Evolutionary conservation across 2,329 filamentous ascomycete species (phyloP).

Genomic region (Zelopaecilomyces penicillatus): DNA sequence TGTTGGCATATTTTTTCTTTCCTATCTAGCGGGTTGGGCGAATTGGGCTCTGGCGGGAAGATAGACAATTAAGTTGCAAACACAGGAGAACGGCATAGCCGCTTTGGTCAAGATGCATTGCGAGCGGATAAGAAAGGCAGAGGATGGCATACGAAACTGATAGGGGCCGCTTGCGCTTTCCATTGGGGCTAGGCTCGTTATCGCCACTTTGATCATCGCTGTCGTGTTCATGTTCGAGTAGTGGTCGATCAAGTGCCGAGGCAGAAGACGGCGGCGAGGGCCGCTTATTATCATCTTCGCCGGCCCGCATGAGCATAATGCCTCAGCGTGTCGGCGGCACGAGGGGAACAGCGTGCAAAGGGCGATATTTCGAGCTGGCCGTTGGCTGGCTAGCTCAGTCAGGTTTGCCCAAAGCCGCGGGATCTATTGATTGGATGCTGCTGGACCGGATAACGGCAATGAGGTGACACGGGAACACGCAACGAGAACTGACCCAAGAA

Average conservation of each 20-base stretch:
- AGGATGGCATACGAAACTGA: slow-evolving; percentile 45
- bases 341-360: no score
- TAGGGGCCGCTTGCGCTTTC: slow-evolving; percentile 53
- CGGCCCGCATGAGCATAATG: slow-evolving; percentile 13
- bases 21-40: slow-evolving; percentile 14
- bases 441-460: no score
- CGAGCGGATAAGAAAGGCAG: slow-evolving; percentile 11
- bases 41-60: neutral
- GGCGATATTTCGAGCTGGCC: no score
- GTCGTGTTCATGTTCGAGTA: slow-evolving; percentile 33
- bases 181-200: slow-evolving; percentile 28
- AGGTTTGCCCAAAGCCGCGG: no score
- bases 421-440: no score
- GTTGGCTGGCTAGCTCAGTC: no score
- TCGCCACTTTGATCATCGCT: slow-evolving; percentile 46
- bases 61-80: no score
- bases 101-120: no score
- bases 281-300: slow-evolving; percentile 11
- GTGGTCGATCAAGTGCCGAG: slow-evolving; percentile 25
- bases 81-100: no score
- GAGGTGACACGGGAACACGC: no score
- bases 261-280: slow-evolving; percentile 14
- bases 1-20: slow-evolving; percentile 19
- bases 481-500: no score
- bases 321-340: no score